Evolutionary conservation across 768 basidiomycete genomes (phyloP), one percentile per base, ranked within the genome.

Genomic region (Amanita subjunquillea): DNA sequence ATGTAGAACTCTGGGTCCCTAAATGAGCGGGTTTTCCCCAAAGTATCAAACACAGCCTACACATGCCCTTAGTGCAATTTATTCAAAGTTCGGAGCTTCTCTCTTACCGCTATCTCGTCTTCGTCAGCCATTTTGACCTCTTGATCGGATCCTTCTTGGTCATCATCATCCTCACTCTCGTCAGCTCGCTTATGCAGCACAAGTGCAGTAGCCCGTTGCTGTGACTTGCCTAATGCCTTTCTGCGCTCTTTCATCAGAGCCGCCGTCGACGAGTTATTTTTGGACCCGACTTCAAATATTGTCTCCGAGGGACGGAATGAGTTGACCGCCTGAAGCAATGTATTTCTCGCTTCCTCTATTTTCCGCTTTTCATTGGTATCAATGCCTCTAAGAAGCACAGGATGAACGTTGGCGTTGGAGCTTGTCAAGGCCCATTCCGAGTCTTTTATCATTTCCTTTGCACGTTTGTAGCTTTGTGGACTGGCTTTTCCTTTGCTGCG

Each of bases 401-500:
- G 87, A 64, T 95, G 90, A 13, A 81, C 67, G 36, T 76, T 76
- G 10, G 81, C 74, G 46, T 81, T 79, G 22, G 80, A 76, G 2
- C 79, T 81, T 2, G 83, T 79, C 15, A 87, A 70, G 23, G 80
- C 74, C 83, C 87, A 91, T 51, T 83, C 80, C 1, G 76, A 71
- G 37, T 78, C 77, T 60, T 87, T 89, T 45, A 76, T 72, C 74
- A 96, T 85, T 54, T 84, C 85, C 62, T 98, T 98, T 12, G 94
- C 87, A 4, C 93, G 82, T 57, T 84, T 82, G 69, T 97, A 91
- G 61, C 86, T 87, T 52, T 83, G 83, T 13, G 78, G 76, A 60
- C 84, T 87, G 15, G 95, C 94, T 63, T 94, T 96, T 20, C 87
- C 87, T 65, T 91, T 85, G 56, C 89, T 91, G 30, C 92, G 83